phyloP scores from a whole-genome alignment of 2,329 filamentous ascomycete species.

The Paecilomyces sp. region DNA sequence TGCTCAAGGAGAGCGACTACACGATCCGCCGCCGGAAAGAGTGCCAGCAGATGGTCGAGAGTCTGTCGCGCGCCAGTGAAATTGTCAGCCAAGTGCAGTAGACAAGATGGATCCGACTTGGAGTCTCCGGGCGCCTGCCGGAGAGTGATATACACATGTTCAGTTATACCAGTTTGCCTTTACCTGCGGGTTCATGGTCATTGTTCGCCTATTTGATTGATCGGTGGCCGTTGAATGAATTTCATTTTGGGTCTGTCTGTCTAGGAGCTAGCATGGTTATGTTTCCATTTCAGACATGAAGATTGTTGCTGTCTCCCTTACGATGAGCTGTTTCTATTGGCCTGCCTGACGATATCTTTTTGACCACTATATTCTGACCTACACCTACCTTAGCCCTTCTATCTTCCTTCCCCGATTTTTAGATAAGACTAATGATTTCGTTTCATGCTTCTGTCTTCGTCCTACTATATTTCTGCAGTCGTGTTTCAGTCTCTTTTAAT shows the following conservation, averaged over 20 bases:
- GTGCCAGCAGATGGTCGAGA: slow-evolving; percentile 99
- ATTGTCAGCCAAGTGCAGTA: slow-evolving; percentile 77
- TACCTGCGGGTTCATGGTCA: neutral
- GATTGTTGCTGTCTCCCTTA: neutral
- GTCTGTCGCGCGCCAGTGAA: slow-evolving; percentile 78
- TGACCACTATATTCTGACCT: neutral
- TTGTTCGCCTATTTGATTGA: neutral
- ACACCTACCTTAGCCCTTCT: neutral
- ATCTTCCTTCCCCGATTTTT: neutral
- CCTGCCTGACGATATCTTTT: neutral
- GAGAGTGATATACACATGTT: neutral
- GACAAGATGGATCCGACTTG: neutral
- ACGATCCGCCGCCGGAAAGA: slow-evolving; percentile 92
- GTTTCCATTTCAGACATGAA: neutral
- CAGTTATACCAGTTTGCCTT: neutral
- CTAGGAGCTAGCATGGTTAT: neutral
- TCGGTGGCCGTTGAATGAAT: neutral
- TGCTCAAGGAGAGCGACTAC: slow-evolving; percentile 97
- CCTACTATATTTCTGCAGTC: neutral
- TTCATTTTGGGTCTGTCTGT: neutral
- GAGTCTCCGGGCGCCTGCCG: neutral
- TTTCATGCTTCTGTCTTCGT: neutral
- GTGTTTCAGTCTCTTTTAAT: neutral
- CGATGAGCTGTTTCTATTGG: neutral
- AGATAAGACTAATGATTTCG: neutral